Base-by-base conservation (phyloP, 2,329 filamentous ascomycete genomes). In the Fusarium musae region DNA sequence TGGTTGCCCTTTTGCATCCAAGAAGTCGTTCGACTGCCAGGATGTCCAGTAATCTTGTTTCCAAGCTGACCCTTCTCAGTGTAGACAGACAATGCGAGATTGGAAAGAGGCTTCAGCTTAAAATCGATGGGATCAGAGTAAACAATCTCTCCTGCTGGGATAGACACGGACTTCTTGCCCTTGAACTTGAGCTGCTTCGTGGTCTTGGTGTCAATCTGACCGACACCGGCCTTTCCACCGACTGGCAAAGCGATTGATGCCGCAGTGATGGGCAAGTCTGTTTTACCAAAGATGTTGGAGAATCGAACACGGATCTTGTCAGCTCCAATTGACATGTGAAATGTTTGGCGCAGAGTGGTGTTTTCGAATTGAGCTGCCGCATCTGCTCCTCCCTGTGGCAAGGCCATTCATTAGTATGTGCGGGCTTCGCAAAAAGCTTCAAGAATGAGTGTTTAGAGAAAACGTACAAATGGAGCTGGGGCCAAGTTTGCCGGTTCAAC, bases 221-320 rank as follows among this genome's bases (percentile, higher is more conserved):
- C 61, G 11, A 73, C 37, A 1, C 70, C 70, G 0, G 70, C 58
- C 12, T 60, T 71, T 34, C 70, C 70, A 21, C 32, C 23, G 0
- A 19, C 47, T 17, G 70, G 66, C 4, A 67, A 36, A 28, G 70
- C 61, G 8, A 73, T 43, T 1, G 70, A 63, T 40, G 70, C 70
- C 1, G 66, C 70, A 4, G 43, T 56, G 9, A 73, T 71, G 3
- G 70, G 57, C 36, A 73, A 6, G 11, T 57, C 30, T 5, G 70
- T 74, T 44, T 71, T 58, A 9, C 70, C 70, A 13, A 73, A 73
- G 3, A 54, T 59, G n/a, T 73, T 73, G 13, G 70, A 73, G 4
- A 73, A 57, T 1, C 66, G 70, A 28, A 73, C 37, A 26, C 70
- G 66, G 17, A 73, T 67, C 6, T 30, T 50, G 0, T 74, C 66